Evolutionary conservation across 108 stramenopile species (phyloP).

Genomic region (Nitzschia sp.): DNA sequence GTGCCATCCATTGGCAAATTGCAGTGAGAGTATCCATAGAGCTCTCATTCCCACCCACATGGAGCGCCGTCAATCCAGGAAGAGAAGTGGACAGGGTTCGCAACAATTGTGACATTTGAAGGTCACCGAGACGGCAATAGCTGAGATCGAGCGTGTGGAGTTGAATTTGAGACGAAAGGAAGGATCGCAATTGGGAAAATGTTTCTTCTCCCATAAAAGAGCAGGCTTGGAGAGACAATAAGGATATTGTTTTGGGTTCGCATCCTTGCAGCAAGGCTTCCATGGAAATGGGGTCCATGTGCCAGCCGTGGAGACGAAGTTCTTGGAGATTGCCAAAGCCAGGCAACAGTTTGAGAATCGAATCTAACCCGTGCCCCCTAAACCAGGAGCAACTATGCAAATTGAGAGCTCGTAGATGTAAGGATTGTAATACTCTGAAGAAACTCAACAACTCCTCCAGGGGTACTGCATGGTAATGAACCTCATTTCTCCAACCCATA

Average conservation of each 20-base stretch:
- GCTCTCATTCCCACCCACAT: slow-evolving; percentile 28
- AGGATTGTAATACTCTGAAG: slow-evolving; percentile 7
- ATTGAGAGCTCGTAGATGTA: slow-evolving; percentile 10
- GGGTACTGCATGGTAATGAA: slow-evolving; percentile 12
- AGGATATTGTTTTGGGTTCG: background rate
- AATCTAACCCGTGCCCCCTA: slow-evolving; percentile 30
- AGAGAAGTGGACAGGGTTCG: slow-evolving; percentile 6
- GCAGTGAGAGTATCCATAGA: too few species aligned
- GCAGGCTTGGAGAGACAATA: slow-evolving; percentile 25
- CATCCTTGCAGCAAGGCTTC: background rate
- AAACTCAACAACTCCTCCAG: slow-evolving; percentile 12
- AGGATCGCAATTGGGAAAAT: background rate
- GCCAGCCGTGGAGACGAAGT: slow-evolving; percentile 32
- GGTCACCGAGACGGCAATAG: slow-evolving; percentile 21
- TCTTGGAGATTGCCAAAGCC: slow-evolving; percentile 6
- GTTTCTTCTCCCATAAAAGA: slow-evolving; percentile 23
- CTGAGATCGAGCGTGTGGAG: slow-evolving; percentile 26
- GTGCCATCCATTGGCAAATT: too few species aligned
- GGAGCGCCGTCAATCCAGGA: background rate
- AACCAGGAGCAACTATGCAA: slow-evolving; percentile 15
- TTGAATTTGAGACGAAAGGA: background rate
- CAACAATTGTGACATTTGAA: slow-evolving; percentile 16
- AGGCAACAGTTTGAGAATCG: slow-evolving; percentile 17
- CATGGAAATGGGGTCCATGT: slow-evolving; percentile 27
- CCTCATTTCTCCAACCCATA: slow-evolving; percentile 19